Evolutionary conservation across 768 basidiomycete genomes (phyloP).

Genomic region (Phlebiopsis gigantea): DNA sequence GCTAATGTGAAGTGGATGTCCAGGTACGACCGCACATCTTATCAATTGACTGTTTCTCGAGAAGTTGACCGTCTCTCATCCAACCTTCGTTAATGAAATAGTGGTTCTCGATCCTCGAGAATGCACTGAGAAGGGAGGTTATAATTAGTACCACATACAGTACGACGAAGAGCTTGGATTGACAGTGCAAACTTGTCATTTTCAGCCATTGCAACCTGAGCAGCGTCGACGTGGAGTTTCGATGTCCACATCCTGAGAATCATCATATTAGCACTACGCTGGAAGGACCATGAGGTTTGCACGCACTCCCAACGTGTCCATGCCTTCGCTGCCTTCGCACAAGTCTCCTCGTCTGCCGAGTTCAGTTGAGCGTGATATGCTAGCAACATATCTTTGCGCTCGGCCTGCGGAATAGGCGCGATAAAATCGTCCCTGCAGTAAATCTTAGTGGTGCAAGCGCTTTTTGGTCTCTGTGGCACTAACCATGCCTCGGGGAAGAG

Average conservation of each 20-base stretch:
- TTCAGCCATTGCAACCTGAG: conserved; percentile 61
- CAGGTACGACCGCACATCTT: conserved; percentile 63
- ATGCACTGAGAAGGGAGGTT: conserved; percentile 47
- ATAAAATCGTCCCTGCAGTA: conserved; percentile 75
- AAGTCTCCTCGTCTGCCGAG: conserved; percentile 59
- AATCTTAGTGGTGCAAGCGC: neutral
- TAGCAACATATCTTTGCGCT: conserved; percentile 72
- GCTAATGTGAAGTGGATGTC: neutral
- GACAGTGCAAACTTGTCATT: conserved; percentile 69
- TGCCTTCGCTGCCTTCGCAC: conserved; percentile 69
- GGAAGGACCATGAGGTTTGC: neutral
- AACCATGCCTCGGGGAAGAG: conserved; percentile 89
- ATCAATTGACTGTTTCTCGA: conserved; percentile 78
- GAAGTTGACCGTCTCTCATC: conserved; percentile 82
- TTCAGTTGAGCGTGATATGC: conserved; percentile 83
- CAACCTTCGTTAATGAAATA: conserved; percentile 86
- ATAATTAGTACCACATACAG: neutral
- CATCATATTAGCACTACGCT: neutral
- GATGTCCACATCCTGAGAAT: conserved; percentile 73
- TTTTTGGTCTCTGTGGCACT: neutral
- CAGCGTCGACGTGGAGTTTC: conserved; percentile 64
- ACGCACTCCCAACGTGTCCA: conserved; percentile 92
- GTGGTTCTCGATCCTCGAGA: conserved; percentile 87
- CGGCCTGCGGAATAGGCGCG: conserved; percentile 71
- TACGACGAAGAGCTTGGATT: conserved; percentile 47